Evolutionary conservation across 345 rosid genomes (phyloP).

Genomic region (Limnanthes douglasii): DNA sequence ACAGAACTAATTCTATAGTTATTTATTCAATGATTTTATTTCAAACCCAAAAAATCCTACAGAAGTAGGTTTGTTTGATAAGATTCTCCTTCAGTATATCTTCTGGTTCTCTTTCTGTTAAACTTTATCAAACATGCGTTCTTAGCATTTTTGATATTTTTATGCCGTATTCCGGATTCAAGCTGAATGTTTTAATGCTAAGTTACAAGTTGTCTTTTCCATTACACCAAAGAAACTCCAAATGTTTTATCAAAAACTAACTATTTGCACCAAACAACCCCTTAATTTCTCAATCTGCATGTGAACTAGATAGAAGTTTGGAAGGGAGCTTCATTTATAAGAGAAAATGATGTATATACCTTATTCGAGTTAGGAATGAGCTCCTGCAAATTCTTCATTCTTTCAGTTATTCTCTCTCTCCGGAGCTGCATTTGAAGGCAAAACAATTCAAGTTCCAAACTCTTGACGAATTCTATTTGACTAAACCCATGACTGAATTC

Average conservation of each 20-base stretch:
- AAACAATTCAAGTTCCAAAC: not conserved
- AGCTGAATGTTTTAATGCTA: not conserved
- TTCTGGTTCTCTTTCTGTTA: too few relatives aligned
- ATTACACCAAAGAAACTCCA: not conserved
- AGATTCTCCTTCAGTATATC: too few relatives aligned
- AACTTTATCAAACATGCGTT: too few relatives aligned
- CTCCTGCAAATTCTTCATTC: constrained; percentile 50
- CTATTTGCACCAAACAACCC: not conserved
- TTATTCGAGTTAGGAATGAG: constrained; percentile 47
- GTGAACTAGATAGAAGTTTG: not conserved
- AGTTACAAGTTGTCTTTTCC: not conserved
- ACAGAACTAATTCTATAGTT: constrained; percentile 1
- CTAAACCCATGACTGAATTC: too few relatives aligned
- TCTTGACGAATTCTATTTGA: too few relatives aligned
- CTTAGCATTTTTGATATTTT: too few relatives aligned
- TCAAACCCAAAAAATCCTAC: constrained; percentile 4
- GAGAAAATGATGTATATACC: constrained; percentile 16
- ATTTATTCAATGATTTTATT: not conserved
- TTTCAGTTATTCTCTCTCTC: constrained; percentile 51
- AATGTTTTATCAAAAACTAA: not conserved
- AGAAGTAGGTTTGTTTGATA: too few relatives aligned
- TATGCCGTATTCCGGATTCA: too few relatives aligned
- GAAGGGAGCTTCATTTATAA: too few relatives aligned
- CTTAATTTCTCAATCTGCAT: too few relatives aligned
- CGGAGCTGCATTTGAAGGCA: constrained; percentile 22